These are phyloP conservation scores for Penicillium ucsense DNA, from an alignment of 495 filamentous ascomycete genomes.

Conservation along the genomic window DNA sequence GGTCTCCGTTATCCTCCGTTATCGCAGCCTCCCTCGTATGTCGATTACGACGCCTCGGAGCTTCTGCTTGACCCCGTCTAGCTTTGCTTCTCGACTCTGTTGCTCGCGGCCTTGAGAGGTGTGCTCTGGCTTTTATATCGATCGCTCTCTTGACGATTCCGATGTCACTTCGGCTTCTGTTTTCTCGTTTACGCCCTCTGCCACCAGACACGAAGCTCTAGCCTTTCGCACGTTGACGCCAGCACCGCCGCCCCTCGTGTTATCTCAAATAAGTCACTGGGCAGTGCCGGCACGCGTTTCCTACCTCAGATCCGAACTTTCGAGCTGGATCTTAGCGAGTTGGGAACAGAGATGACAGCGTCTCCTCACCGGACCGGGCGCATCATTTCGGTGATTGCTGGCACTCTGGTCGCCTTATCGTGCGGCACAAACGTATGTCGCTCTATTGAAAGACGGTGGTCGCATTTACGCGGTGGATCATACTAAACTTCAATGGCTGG, in stretches of 20 bases:
- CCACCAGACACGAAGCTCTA: conserved; percentile 1
- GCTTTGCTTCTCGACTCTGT: neutral
- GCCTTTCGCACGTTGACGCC: neutral
- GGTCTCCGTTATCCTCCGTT: neutral
- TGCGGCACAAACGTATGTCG: conserved; percentile 82
- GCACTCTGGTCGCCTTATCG: conserved; percentile 74
- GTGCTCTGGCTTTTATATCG: neutral
- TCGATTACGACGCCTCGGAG: conserved; percentile 17
- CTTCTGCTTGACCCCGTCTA: conserved; percentile 1
- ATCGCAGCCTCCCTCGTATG: conserved; percentile 12
- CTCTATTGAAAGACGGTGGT: neutral
- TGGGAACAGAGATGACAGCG: conserved; percentile 14
- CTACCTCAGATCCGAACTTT: neutral
- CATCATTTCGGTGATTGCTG: conserved; percentile 72
- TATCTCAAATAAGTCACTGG: neutral
- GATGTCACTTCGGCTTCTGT: conserved; percentile 5
- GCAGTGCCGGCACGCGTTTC: neutral
- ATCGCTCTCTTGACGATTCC: conserved; percentile 5
- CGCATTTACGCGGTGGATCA: neutral
- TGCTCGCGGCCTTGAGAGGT: neutral
- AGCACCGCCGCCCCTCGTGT: neutral
- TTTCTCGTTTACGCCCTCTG: conserved; percentile 3
- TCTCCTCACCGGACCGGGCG: conserved; percentile 30
- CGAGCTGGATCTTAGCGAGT: neutral
- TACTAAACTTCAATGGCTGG: conserved; percentile 1